Base-by-base conservation (phyloP, 2,329 filamentous ascomycete species). In the Fusarium azukiicola region DNA sequence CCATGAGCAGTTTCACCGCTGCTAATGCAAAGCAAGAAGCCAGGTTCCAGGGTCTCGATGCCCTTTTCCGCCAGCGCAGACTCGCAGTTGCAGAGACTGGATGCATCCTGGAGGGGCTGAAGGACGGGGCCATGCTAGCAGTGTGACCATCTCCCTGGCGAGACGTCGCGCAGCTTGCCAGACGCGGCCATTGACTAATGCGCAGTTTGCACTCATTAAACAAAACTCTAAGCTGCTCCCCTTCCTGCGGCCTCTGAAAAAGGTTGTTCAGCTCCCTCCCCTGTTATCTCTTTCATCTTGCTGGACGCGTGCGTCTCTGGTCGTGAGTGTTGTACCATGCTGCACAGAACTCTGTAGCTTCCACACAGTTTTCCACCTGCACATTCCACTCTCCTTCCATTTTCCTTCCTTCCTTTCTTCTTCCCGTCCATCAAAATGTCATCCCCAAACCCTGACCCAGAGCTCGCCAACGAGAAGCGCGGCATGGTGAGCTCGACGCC, bases 381-480 rank as follows among this genome's bases (percentile, higher is more conserved):
- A 19, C 32, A 42, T 68, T 19, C 27, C 14, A 36, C 36, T 58
- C n/a, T 54, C 56, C 49, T 58, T 56, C 44, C n/a, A 50, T 54
- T n/a, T 54, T 50, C 7, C 79, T 58, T 64, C 27, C 27, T 32
- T 32, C 27, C 27, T 32, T 23, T 17, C 63, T 61, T 61, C 36
- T n/a, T 47, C 36, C 4, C 44, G 21, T 36, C 63, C 21, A 72
- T 67, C 38, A 72, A 67, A 16, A 78, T 78, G 76, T 44, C 66
- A 5, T 7, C 54, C 13, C 27, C 74, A 42, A 72, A 64, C 6
- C 68, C 69, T 67, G 74, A 80, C 23, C 44, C 47, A 32, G 80
- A 82, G 66, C 50, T 73, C 9, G 73, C 64, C 1, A 23, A 69
- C 27, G 80, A 82, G 42, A 82, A 82, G 74, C 71, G 56, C 8